Percentiles rank a stretch among this genome's conserved stretches.
Conservation (phyloP, 2,329 filamentous ascomycete species). For the Cytospora piceicola region DNA sequence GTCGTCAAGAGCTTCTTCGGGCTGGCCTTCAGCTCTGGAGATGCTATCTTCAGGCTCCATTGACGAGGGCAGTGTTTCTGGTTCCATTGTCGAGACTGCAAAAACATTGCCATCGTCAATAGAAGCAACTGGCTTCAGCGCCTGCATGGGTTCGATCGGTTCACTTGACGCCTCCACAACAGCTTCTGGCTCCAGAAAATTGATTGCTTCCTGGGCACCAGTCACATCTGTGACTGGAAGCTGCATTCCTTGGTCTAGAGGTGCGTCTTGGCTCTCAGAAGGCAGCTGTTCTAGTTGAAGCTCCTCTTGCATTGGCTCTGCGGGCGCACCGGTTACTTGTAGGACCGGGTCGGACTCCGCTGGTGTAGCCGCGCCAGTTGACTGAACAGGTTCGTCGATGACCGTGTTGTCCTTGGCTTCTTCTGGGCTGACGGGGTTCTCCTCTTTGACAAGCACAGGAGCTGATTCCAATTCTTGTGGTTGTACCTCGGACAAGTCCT, state of each 20-base stretch:
- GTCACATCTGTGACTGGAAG: neutral
- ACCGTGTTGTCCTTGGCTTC: slow-evolving; percentile 38
- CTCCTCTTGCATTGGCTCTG: neutral
- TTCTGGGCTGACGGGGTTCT: slow-evolving; percentile 23
- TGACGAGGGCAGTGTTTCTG: neutral
- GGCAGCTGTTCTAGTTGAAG: neutral
- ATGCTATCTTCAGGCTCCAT: neutral
- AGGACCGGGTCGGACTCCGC: neutral
- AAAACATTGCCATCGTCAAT: neutral
- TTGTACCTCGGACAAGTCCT: slow-evolving; percentile 9
- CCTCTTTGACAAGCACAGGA: slow-evolving; percentile 31
- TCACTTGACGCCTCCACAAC: neutral
- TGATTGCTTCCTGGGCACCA: neutral
- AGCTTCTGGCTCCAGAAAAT: neutral
- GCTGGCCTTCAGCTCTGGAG: neutral
- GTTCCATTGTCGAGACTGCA: neutral
- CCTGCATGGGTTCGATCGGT: neutral
- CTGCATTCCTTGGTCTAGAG: neutral
- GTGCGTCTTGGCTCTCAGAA: neutral
- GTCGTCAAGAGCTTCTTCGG: neutral
- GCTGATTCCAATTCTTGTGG: slow-evolving; percentile 29
- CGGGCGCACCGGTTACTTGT: neutral
- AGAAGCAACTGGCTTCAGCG: neutral
- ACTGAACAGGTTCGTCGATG: neutral
- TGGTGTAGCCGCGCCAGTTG: slow-evolving; percentile 1